A percentile compares a stretch with the other conserved stretches of the same genome.
Conservation (phyloP, 345 rosid species). For the Limnanthes douglasii region DNA sequence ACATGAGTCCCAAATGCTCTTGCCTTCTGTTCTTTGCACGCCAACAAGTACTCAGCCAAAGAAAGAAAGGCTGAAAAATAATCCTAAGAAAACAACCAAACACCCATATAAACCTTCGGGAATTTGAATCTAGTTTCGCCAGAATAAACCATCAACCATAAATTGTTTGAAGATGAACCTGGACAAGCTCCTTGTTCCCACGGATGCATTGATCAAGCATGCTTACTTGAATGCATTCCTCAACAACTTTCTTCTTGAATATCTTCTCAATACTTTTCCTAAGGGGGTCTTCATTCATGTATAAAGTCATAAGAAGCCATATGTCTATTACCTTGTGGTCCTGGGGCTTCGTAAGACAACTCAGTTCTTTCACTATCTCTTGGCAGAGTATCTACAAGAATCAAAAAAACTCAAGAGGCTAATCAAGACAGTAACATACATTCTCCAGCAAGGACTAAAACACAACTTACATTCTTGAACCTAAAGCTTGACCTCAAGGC, state of each 20-base stretch:
- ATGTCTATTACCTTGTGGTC: conserved; percentile 70
- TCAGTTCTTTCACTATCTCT: conserved; percentile 65
- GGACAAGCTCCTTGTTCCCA: conserved; percentile 49
- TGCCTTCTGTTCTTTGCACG: conserved; percentile 68
- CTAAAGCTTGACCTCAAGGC: conserved; percentile 68
- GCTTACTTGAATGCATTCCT: conserved; percentile 39
- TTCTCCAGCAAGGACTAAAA: conserved; percentile 4
- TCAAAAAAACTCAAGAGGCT: conserved; percentile 1
- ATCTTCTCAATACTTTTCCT: conserved; percentile 41
- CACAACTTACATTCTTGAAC: conserved; percentile 50
- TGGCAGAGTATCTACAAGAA: conserved; percentile 49
- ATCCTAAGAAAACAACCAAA: conserved; percentile 29
- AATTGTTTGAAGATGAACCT: conserved; percentile 22
- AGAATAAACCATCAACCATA: conserved; percentile 4
- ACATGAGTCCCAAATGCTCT: conserved; percentile 53
- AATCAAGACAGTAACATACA: conserved; percentile 3
- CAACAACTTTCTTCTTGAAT: conserved; percentile 61
- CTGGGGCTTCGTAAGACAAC: conserved; percentile 41
- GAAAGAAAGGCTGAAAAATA: conserved; percentile 55
- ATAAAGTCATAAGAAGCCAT: conserved; percentile 62
- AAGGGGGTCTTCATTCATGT: conserved; percentile 45
- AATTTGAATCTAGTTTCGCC: conserved; percentile 4
- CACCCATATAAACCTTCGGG: conserved; percentile 4
- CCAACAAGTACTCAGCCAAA: conserved; percentile 50
- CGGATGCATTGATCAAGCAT: conserved; percentile 60